Base-by-base conservation (phyloP, 768 basidiomycete genomes). In the Tricholoma terreum region DNA sequence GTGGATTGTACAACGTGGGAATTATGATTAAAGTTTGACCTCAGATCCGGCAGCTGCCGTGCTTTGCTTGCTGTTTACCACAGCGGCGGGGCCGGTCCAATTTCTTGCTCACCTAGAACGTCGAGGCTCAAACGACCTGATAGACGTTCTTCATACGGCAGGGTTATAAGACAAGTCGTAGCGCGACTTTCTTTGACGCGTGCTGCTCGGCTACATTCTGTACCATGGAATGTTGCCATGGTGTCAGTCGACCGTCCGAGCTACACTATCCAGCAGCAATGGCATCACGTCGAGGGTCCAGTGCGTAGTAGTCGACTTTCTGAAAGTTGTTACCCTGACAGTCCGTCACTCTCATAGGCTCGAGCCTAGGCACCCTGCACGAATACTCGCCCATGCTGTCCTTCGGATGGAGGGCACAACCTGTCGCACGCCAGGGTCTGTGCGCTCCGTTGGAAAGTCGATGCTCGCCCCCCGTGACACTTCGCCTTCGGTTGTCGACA, bases 221-320 rank as follows among this genome's bases (percentile, higher is more conserved):
- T 81, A 84, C 79, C 80, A 88, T 89, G 86, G 86, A 86, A 89
- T 89, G 87, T 87, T 80, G 85, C 84, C 84, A 87, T 87, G 87
- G 73, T 76, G 75, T 71, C 74, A 74, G 75, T 75, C 77, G 69
- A 76, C 78, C 79, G 75, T 82, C 77, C 78, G 71, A 73, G 62
- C 66, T 52, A 56, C 70, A 30, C 27, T 49, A 52, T 68, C 68
- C 65, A 73, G n/a, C 8, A 31, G 30, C 27, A n/a, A 15, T 67
- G 67, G 51, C 30, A 38, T 42, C 40, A 24, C 50, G 19, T 56
- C 53, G 42, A 11, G 57, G 51, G 61, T 58, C 52, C 59, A 69
- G 77, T 69, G 56, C 33, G 57, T 49, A 11, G 22, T 45, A 6
- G 33, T 14, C 30, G 5, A 19, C 9, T 22, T 14, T 6, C 21